Percentiles rank a stretch among this genome's conserved stretches.
phyloP scores from a whole-genome alignment of 345 rosid genomes.

The Xanthoceras sorbifolium region DNA sequence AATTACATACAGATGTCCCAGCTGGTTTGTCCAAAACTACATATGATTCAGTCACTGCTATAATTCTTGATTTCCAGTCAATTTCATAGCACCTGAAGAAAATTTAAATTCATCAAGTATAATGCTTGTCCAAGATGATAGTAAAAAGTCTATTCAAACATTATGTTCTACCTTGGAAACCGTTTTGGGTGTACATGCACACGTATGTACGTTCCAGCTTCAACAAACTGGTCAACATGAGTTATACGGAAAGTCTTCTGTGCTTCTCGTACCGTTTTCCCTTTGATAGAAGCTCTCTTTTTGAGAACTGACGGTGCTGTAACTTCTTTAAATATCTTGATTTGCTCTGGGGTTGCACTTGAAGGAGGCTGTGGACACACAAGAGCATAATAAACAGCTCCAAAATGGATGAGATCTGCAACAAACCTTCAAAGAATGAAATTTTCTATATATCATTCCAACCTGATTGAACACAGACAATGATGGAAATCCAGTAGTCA shows the following conservation, averaged over 20 bases:
- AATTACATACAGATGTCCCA: slow-evolving; percentile 75
- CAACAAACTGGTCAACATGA: slow-evolving; percentile 57
- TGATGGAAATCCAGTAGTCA: background rate
- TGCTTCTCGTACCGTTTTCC: slow-evolving; percentile 85
- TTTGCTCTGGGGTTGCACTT: slow-evolving; percentile 73
- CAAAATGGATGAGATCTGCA: slow-evolving; percentile 93
- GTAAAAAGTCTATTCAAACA: background rate
- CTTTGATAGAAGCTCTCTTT: slow-evolving; percentile 71
- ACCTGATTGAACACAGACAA: slow-evolving; percentile 16
- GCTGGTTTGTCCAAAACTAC: slow-evolving; percentile 96
- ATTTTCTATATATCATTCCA: slow-evolving; percentile 36
- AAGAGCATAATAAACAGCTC: slow-evolving; percentile 90
- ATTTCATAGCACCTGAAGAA: slow-evolving; percentile 78
- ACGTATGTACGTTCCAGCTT: slow-evolving; percentile 82
- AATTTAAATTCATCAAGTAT: background rate
- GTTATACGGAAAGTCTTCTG: slow-evolving; percentile 86
- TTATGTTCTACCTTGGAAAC: slow-evolving; percentile 64
- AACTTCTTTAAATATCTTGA: slow-evolving; percentile 61
- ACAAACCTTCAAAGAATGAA: slow-evolving; percentile 82
- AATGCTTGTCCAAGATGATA: background rate
- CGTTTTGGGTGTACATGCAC: slow-evolving; percentile 95
- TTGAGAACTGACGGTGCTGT: slow-evolving; percentile 65
- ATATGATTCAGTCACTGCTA: slow-evolving; percentile 68
- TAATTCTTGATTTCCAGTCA: slow-evolving; percentile 83
- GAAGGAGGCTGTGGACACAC: slow-evolving; percentile 91